Base-by-base conservation (phyloP, 768 basidiomycete genomes). In the Tylopilus cervinicoccineus region DNA sequence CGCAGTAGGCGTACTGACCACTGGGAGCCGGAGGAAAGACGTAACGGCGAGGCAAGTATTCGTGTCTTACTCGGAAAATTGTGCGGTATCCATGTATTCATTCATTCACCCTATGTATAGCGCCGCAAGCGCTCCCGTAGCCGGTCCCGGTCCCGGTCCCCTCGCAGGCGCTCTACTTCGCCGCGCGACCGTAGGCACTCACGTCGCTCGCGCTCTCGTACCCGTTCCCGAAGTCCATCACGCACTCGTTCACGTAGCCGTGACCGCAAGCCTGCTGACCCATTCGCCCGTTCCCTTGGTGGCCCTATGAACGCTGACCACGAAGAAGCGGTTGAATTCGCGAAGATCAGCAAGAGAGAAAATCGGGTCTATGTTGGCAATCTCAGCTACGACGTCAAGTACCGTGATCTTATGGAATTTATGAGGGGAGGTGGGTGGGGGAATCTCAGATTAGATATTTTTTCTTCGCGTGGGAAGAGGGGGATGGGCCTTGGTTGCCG, bases 341-440 rank as follows among this genome's bases (percentile, higher is more conserved):
- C 93, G 63, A 94, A 96, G 70, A 80, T 86, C 65, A 93, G 89
- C 86, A 92, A 94, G 80, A 83, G 91, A 74, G 96, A 98, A 78
- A 93, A 97, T 70, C 80, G 95, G 60, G 93, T 98, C 62, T 99
- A 99, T 64, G 92, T 97, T 69, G 95, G 96, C 65, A 99, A 99
- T 70, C 82, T 99, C 72, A 92, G 90, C 67, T 99, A 97, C 78
- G 91, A 95, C 70, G 91, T 93, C 84, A 94, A 87, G 74, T 98
- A 95, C 75, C 83, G 93, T 73, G 96, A 98, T 76, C 78, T 99
- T 71, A 93, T 94, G 82, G 93, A 97, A 84, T 97, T 96, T 69
- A 95, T 96, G 93, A 81, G 90, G 86, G 90, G 91, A 93, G 93
- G 94, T 96, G 90, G 87, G 94, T 93, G 74, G 82, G 81, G 83